Conservation (phyloP, 139 green algal species). For the Limnomonas spitsbergensis region DNA sequence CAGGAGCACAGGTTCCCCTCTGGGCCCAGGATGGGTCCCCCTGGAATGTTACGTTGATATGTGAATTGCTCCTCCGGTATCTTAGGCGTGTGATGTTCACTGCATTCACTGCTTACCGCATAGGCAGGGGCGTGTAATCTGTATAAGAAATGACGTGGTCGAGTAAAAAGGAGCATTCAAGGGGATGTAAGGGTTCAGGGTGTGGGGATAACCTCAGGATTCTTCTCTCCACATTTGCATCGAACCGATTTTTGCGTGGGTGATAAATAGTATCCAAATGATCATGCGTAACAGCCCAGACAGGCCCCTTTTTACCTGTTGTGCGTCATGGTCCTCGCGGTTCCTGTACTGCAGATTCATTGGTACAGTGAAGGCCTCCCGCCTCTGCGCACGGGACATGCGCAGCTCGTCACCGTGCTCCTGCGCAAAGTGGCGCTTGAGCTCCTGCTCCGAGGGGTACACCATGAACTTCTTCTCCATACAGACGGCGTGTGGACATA, state of each 20-base stretch:
- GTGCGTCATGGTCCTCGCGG: background rate
- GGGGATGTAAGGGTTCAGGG: too few species aligned
- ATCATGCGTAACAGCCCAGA: background rate
- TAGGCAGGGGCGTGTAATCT: too few species aligned
- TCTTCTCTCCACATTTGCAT: background rate
- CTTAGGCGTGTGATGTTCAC: too few species aligned
- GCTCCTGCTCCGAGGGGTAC: conserved; percentile 76
- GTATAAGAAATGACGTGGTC: too few species aligned
- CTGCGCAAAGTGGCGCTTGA: conserved; percentile 69
- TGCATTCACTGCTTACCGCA: too few species aligned
- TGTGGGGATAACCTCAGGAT: background rate
- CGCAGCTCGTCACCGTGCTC: conserved; percentile 68
- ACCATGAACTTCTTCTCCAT: conserved; percentile 89
- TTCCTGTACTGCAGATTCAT: conserved; percentile 54
- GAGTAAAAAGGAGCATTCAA: too few species aligned
- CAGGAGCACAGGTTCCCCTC: too few species aligned
- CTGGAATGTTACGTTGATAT: too few species aligned
- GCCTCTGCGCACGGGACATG: conserved; percentile 66
- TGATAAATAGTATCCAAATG: background rate
- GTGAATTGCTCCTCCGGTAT: too few species aligned
- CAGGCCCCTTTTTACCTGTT: background rate
- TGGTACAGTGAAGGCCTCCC: conserved; percentile 62
- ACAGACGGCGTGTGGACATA: conserved; percentile 80
- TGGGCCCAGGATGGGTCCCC: too few species aligned
- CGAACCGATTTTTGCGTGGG: background rate